Evolutionary conservation across 345 rosid species (phyloP), one percentile per base, ranked within the genome.

Genomic region (Arabis alpina): DNA sequence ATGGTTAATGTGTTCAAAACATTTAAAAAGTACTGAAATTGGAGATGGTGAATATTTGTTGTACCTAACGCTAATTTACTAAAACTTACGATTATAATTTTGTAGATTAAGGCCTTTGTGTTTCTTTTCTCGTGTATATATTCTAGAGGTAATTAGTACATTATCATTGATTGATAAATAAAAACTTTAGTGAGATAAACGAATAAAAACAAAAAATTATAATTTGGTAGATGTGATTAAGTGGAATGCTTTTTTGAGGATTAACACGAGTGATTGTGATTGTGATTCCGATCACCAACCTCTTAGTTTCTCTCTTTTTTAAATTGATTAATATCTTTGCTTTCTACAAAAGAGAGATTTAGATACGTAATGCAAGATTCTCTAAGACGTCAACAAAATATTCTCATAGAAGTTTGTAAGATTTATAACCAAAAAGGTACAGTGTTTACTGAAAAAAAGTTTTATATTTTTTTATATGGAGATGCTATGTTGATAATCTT

Each of bases 41-140:
- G 52, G 60, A 74, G 69, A 74, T 27, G 68, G 73, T 74, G 43
- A 59, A 10, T 15, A 60, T 60, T 60, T 67, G 78, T 67, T 74
- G 68, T 68, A 67, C 78, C 78, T 67, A 67, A 74, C 73, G 3
- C 16, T 68, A 74, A 67, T 66, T 19, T 74, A 28, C 55, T 23
- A 51, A 16, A 55, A 47, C 8, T 1, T 62, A 36, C 56, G 56
- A 71, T 68, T 71, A 10, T 23, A 3, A 8, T 13, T 2, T 51
- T 53, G 59, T 4, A 28, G 4, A 5, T 28, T 28, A 28, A 28
- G 58, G 50, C 27, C 25, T 68, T 12, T 56, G 1, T 53, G n/a
- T 11, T 60, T 49, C 2, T 60, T 15, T 0, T 19, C 23, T 19
- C 23, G 23, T 19, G 23, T 19, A 19, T 19, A 19, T 19, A 19